phyloP scores from a whole-genome alignment of 768 basidiomycete species.

The Chlorophyllum brunneum region DNA sequence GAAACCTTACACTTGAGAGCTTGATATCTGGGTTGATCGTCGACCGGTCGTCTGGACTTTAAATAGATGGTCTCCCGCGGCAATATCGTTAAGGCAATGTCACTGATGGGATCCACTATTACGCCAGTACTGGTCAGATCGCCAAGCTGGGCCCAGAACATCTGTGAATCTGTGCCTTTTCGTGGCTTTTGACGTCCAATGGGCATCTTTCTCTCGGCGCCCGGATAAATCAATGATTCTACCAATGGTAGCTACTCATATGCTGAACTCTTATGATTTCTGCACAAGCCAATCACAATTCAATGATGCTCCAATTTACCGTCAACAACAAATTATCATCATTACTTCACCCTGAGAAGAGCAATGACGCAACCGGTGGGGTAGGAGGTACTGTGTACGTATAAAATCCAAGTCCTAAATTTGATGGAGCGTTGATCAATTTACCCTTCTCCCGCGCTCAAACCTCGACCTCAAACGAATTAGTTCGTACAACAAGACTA shows the following conservation, averaged over 20 bases:
- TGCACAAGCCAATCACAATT: no score
- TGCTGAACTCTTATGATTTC: no score
- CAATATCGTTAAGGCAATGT: background rate
- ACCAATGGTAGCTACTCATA: no score
- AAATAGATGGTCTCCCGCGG: no score
- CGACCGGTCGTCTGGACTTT: no score
- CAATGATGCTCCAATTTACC: background rate
- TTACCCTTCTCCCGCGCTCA: background rate
- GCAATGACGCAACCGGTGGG: conserved; percentile 5
- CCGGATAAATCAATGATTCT: background rate
- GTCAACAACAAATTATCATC: background rate
- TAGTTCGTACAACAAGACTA: no score
- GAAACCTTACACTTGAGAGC: no score
- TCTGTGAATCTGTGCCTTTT: background rate
- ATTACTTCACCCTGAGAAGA: background rate
- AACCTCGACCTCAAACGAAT: no score
- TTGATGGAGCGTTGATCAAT: background rate
- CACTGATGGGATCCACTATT: background rate
- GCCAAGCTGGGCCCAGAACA: background rate
- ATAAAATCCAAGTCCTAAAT: background rate
- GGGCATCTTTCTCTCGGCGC: background rate
- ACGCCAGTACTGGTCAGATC: no score
- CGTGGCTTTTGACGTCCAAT: background rate
- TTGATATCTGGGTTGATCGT: no score
- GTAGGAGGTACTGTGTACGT: background rate